Conservation (phyloP, 208 protist species). For the Wallacemonas sp. region DNA sequence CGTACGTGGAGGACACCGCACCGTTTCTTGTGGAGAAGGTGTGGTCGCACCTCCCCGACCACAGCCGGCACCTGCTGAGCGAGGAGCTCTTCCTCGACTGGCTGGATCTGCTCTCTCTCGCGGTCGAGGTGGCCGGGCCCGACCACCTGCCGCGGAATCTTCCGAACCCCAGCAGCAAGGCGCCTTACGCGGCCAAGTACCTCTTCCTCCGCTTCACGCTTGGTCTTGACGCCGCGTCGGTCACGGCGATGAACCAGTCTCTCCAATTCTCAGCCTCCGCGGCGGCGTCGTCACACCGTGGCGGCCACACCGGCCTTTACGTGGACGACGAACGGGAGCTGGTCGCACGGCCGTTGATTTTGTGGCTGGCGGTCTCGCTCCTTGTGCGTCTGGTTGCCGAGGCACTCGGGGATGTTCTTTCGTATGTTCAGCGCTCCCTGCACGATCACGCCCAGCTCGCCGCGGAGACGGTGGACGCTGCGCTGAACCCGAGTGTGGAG, state of each 20-base stretch:
- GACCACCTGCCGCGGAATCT: constrained; percentile 48
- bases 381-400: constrained; percentile 76
- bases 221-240: constrained; percentile 33
- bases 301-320: constrained; percentile 10
- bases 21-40: constrained; percentile 72
- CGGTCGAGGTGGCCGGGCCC: constrained; percentile 59
- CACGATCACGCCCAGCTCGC: constrained; percentile 65
- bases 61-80: constrained; percentile 51
- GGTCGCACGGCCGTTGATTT: constrained; percentile 31
- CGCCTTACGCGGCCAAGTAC: constrained; percentile 72
- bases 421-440: constrained; percentile 63
- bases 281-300: not conserved
- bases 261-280: constrained; percentile 16
- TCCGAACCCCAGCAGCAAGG: constrained; percentile 68
- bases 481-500: constrained; percentile 23
- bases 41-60: constrained; percentile 79
- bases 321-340: constrained; percentile 35
- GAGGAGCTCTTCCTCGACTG: constrained; percentile 71
- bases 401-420: constrained; percentile 72
- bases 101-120: constrained; percentile 70
- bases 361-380: constrained; percentile 72
- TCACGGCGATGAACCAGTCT: constrained; percentile 32
- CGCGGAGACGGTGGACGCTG: constrained; percentile 22
- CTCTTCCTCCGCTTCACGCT: constrained; percentile 81
- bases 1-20: constrained; percentile 58